Conservation (phyloP, 495 filamentous ascomycete genomes). For the Aspergillus baeticus region DNA sequence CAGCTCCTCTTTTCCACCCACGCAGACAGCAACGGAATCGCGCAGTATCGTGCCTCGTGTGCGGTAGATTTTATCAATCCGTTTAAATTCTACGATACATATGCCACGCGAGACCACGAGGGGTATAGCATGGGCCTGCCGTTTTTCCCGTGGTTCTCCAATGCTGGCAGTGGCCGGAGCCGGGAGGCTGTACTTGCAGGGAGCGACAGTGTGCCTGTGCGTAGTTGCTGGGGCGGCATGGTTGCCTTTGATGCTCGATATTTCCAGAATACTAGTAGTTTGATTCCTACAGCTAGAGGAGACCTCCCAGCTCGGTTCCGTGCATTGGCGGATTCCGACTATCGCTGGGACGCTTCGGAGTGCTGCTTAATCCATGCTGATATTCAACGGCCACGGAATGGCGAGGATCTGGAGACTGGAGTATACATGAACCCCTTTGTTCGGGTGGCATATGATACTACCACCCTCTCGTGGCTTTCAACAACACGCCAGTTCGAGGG, state of each 20-base stretch:
- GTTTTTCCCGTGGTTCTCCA: slow-evolving; percentile 72
- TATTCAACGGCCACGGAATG: slow-evolving; percentile 44
- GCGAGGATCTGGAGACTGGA: slow-evolving; percentile 43
- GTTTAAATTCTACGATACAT: slow-evolving; percentile 80
- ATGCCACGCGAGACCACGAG: slow-evolving; percentile 70
- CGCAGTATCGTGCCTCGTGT: slow-evolving; percentile 70
- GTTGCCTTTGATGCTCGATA: slow-evolving; percentile 71
- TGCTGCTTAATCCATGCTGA: slow-evolving; percentile 77
- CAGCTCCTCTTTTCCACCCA: slow-evolving; percentile 78
- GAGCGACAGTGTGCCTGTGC: slow-evolving; percentile 67
- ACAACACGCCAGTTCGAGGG: slow-evolving; percentile 57
- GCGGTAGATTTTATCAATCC: slow-evolving; percentile 73
- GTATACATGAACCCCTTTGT: slow-evolving; percentile 73
- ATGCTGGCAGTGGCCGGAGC: slow-evolving; percentile 52
- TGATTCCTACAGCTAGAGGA: background rate
- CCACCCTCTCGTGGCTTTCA: slow-evolving; percentile 53
- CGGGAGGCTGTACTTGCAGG: slow-evolving; percentile 58
- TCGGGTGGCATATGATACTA: slow-evolving; percentile 60
- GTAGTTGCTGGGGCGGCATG: slow-evolving; percentile 81
- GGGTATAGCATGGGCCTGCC: slow-evolving; percentile 69
- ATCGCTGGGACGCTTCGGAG: slow-evolving; percentile 74
- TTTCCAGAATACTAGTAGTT: slow-evolving; percentile 38
- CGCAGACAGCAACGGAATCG: slow-evolving; percentile 47
- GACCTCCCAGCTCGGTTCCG: slow-evolving; percentile 61
- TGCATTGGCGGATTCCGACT: slow-evolving; percentile 47